These are phyloP conservation scores for Afroboletus lepidellus DNA, from an alignment of 1,284 basidiomycete genomes.

Conservation along the genomic window DNA sequence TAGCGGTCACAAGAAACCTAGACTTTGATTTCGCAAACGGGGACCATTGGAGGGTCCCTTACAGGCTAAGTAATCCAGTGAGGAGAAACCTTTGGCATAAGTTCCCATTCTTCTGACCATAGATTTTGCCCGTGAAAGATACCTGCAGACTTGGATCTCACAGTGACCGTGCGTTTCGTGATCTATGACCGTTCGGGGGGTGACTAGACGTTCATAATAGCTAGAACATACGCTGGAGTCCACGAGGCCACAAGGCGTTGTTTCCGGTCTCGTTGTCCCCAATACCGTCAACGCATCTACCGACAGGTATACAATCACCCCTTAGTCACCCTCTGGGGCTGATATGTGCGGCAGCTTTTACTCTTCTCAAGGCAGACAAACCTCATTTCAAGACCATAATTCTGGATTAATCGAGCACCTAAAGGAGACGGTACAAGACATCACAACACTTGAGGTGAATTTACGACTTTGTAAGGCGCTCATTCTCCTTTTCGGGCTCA, in stretches of 20 bases:
- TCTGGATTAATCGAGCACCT: conserved; percentile 60
- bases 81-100: conserved; percentile 21
- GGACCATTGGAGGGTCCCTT: conserved; percentile 50
- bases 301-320: conserved; percentile 53
- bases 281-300: conserved; percentile 69
- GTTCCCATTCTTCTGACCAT: conserved; percentile 5
- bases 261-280: conserved; percentile 40
- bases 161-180: conserved; percentile 41
- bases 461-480: conserved; percentile 7
- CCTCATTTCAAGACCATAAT: conserved; percentile 79
- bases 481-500: conserved; percentile 1
- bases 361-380: conserved; percentile 79
- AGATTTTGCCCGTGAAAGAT: conserved; percentile 39
- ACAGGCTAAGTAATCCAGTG: conserved; percentile 71
- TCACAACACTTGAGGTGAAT: conserved; percentile 68
- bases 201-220: conserved; percentile 34
- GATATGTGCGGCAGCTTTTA: conserved; percentile 59
- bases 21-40: conserved; percentile 68
- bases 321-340: conserved; percentile 3
- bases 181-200: not conserved
- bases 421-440: conserved; percentile 44
- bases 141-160: conserved; percentile 53
- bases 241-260: conserved; percentile 43
- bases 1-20: conserved; percentile 72
- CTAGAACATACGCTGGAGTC: conserved; percentile 46